Evolutionary conservation across 2,329 filamentous ascomycete genomes (phyloP), one percentile per base, ranked within the genome.

Genomic region (Clonostachys byssicola): DNA sequence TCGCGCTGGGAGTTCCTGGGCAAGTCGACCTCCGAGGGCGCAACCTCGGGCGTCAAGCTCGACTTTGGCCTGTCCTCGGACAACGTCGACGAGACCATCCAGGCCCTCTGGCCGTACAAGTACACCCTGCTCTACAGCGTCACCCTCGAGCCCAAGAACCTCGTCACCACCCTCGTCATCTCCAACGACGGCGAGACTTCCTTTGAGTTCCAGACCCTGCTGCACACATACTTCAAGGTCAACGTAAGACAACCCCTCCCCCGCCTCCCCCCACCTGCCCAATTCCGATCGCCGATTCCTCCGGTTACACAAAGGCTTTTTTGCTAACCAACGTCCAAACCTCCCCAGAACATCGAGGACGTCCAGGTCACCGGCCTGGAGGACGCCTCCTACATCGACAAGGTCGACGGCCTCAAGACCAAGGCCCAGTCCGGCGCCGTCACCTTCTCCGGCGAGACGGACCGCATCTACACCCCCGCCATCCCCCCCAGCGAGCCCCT

Each of bases 121-220:
- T 99, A 99, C 65, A 88, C 87, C 5, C 78, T 97, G 45, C 86
- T 96, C 47, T 99, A 99, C 75, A 95, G 88, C 60, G 90, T 99
- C 49, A 95, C 89, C 4, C 73, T 99, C 54, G 83, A 82, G 52
- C 83, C 80, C 55, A 84, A 86, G 35, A 83, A 80, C 35, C 72
- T 99, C 62, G 83, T 83, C 61, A 96, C 92, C 4, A 85, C 86
- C 51, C 74, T 99, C 48, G 87, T 92, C 52, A 85, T 97, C 47
- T 88, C 89, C 63, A 99, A 99, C 65, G 87, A 95, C 65, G 92
- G 89, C 47, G 75, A 81, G 36, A 72, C 84, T 68, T 74, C 87
- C 33, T 96, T 95, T 66, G 92, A 97, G 56, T 95, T 92, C 69
- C 91, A 97, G 74, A 82, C 89, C 49, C 72, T 99, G 60, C 73